These are phyloP conservation scores for Dryas integrifolia DNA, from an alignment of 331 rosid species.

Conservation along the genomic window DNA sequence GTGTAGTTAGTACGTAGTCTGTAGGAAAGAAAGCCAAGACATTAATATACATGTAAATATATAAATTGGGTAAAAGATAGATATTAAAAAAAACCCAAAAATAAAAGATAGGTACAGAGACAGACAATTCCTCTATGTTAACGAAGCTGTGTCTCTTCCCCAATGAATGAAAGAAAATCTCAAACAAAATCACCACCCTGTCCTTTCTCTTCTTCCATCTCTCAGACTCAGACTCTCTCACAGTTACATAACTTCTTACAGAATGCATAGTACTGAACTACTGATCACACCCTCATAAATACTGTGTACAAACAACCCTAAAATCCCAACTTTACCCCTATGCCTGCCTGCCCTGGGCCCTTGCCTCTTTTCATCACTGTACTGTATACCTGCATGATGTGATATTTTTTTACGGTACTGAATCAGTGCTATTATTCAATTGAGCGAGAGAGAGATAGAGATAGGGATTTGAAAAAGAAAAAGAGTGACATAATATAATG, in stretches of 20 bases:
- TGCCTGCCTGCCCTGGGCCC: too few relatives aligned
- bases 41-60: too few relatives aligned
- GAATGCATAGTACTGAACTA: not conserved
- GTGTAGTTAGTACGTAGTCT: too few relatives aligned
- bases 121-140: constrained; percentile 34
- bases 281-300: constrained; percentile 18
- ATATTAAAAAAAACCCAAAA: not conserved
- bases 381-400: too few relatives aligned
- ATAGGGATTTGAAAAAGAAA: too few relatives aligned
- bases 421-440: too few relatives aligned
- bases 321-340: constrained; percentile 32
- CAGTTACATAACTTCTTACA: constrained; percentile 42
- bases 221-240: constrained; percentile 11
- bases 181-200: constrained; percentile 44
- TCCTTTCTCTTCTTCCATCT: constrained; percentile 29
- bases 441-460: too few relatives aligned
- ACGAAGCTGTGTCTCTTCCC: constrained; percentile 33
- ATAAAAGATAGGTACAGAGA: not conserved
- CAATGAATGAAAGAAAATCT: constrained; percentile 52
- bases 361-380: too few relatives aligned
- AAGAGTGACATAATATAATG: too few relatives aligned
- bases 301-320: constrained; percentile 22
- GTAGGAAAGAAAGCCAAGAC: too few relatives aligned
- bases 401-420: too few relatives aligned
- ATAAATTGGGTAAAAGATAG: too few relatives aligned